Conservation (phyloP, 108 stramenopile species). For the Mediolabrus comicus region DNA sequence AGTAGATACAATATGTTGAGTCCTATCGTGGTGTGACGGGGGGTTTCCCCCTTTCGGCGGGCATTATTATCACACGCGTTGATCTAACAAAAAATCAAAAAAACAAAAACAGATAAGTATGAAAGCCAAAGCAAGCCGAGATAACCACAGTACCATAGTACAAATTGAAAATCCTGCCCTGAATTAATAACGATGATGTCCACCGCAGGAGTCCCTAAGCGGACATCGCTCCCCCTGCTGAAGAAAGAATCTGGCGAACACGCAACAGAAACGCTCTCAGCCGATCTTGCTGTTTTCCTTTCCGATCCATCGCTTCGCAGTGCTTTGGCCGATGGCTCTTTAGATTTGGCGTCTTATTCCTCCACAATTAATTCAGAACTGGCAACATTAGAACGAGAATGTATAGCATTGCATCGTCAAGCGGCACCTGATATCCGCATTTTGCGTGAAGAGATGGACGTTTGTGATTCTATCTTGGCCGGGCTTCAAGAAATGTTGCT, state of each 20-base stretch:
- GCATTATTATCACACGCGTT: no score
- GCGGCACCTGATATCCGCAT: constrained; percentile 63
- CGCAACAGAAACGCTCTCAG: constrained; percentile 44
- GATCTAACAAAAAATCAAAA: no score
- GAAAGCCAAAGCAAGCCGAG: no score
- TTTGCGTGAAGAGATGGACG: constrained; percentile 83
- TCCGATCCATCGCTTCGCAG: constrained; percentile 77
- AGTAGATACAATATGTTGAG: no score
- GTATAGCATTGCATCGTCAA: constrained; percentile 69
- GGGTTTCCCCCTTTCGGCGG: no score
- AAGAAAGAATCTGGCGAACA: constrained; percentile 1
- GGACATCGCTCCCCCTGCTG: background rate
- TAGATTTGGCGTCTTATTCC: constrained; percentile 80
- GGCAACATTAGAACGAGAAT: constrained; percentile 66
- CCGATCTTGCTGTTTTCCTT: constrained; percentile 81
- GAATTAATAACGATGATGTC: background rate
- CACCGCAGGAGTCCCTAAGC: background rate
- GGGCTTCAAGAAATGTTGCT: constrained; percentile 95
- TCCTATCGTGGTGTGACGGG: no score
- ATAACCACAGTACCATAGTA: no score
- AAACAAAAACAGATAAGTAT: no score
- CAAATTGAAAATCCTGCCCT: no score
- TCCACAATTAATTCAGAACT: constrained; percentile 80
- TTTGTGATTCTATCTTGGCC: constrained; percentile 92
- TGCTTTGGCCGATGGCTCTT: constrained; percentile 79